Percentiles rank a stretch among this genome's conserved stretches.
Evolutionary conservation across 2,329 filamentous ascomycete genomes (phyloP).

Genomic region (Alternaria angustiovoidea): DNA sequence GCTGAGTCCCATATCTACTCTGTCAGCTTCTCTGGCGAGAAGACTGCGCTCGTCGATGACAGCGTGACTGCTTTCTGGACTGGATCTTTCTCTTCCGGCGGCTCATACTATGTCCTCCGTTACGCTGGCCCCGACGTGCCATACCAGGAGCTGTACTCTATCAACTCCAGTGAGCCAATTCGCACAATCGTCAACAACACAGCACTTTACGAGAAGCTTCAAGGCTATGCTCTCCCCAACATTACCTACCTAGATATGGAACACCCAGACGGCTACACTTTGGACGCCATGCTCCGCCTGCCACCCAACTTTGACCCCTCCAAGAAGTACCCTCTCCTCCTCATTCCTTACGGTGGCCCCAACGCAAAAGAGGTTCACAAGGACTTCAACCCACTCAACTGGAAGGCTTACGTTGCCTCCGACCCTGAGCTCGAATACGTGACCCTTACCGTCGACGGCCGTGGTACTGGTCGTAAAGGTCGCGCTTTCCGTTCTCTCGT

Average conservation of each 20-base stretch:
- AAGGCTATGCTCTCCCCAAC: constrained; percentile 69
- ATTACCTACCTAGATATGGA: constrained; percentile 70
- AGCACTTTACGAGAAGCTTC: constrained; percentile 62
- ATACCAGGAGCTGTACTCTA: constrained; percentile 71
- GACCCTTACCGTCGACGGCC: constrained; percentile 73
- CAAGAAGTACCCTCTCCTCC: constrained; percentile 72
- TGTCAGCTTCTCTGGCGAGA: constrained; percentile 65
- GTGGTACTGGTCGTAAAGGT: constrained; percentile 71
- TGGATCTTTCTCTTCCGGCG: constrained; percentile 70
- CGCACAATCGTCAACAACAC: constrained; percentile 68
- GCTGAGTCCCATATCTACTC: constrained; percentile 74
- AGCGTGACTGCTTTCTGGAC: constrained; percentile 66
- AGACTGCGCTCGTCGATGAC: constrained; percentile 69
- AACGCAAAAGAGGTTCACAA: constrained; percentile 69
- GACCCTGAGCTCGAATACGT: constrained; percentile 74
- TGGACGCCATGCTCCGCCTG: constrained; percentile 72
- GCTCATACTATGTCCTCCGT: constrained; percentile 70
- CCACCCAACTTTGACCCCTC: constrained; percentile 69
- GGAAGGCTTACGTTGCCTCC: constrained; percentile 70
- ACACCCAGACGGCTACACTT: constrained; percentile 66
- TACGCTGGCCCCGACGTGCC: constrained; percentile 73
- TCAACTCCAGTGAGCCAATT: constrained; percentile 64
- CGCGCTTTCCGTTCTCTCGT: constrained; percentile 69
- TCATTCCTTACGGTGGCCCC: constrained; percentile 74
- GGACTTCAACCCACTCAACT: constrained; percentile 63